A percentile compares a stretch with the other conserved stretches of the same genome.
These are phyloP conservation scores for Parasitella parasitica DNA, from an alignment of 371 early-diverging fungal genomes.

Conservation along the genomic window DNA sequence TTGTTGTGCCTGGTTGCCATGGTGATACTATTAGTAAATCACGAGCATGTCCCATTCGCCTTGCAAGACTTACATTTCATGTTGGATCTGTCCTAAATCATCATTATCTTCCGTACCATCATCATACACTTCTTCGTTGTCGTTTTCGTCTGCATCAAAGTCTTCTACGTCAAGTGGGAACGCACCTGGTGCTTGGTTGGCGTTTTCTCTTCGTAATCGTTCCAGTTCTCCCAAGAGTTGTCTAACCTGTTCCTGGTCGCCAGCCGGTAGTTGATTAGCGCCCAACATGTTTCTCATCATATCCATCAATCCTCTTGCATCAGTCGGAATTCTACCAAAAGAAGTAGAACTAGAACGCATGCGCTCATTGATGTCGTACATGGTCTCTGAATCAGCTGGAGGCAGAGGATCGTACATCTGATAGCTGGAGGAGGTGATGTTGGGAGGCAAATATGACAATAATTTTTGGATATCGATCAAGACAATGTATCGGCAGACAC, in stretches of 20 bases:
- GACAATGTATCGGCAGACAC: slow-evolving; percentile 72
- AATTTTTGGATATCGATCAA: slow-evolving; percentile 64
- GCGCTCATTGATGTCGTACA: slow-evolving; percentile 42
- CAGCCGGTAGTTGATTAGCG: slow-evolving; percentile 11
- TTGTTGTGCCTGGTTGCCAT: not conserved
- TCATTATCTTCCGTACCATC: not conserved
- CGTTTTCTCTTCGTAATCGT: slow-evolving; percentile 18
- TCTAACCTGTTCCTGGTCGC: slow-evolving; percentile 21
- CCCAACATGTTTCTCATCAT: slow-evolving; percentile 20
- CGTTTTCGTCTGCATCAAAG: slow-evolving; percentile 12
- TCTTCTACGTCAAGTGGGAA: slow-evolving; percentile 28
- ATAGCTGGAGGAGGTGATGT: slow-evolving; percentile 52
- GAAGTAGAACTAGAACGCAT: slow-evolving; percentile 9
- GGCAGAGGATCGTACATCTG: slow-evolving; percentile 80
- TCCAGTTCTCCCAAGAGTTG: slow-evolving; percentile 31
- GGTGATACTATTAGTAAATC: not conserved
- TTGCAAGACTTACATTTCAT: slow-evolving; percentile 6
- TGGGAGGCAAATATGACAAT: slow-evolving; percentile 56
- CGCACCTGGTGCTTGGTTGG: slow-evolving; percentile 40
- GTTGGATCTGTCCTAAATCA: not conserved
- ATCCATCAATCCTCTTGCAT: slow-evolving; percentile 13
- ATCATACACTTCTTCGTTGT: not conserved
- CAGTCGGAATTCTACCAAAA: slow-evolving; percentile 3
- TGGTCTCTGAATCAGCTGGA: slow-evolving; percentile 57
- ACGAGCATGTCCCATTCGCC: not conserved